A percentile compares a stretch with the other conserved stretches of the same genome.
Conservation (phyloP, 2,329 filamentous ascomycete genomes). For the Diaporthe sp. region DNA sequence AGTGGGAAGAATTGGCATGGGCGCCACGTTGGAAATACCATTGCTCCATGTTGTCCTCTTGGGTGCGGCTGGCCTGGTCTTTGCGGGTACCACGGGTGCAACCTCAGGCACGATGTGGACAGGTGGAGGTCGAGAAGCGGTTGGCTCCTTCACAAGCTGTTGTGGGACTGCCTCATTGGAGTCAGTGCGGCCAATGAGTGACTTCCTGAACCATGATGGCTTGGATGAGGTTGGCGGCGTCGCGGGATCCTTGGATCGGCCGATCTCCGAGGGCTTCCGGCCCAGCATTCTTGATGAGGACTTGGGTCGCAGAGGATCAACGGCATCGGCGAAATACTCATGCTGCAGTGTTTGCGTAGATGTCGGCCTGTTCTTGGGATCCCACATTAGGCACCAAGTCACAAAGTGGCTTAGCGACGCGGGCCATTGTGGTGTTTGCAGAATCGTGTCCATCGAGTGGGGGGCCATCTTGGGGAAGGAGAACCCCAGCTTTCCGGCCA, state of each 20-base stretch:
- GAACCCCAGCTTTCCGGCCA: constrained; percentile 97
- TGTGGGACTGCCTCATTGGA: constrained; percentile 72
- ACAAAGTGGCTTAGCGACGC: constrained; percentile 90
- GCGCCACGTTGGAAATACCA: constrained; percentile 82
- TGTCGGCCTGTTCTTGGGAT: constrained; percentile 91
- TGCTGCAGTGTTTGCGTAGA: constrained; percentile 95
- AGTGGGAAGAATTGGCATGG: constrained; percentile 95
- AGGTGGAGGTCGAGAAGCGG: constrained; percentile 58
- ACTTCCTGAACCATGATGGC: constrained; percentile 97
- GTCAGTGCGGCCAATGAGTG: constrained; percentile 85
- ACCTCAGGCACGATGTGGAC: constrained; percentile 61
- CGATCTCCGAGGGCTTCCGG: constrained; percentile 90
- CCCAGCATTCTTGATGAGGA: constrained; percentile 88
- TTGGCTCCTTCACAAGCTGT: constrained; percentile 61
- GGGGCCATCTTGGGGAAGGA: constrained; percentile 99
- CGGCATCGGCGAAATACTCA: constrained; percentile 93
- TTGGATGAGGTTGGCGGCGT: constrained; percentile 78
- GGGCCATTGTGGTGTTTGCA: constrained; percentile 93
- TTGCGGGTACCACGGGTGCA: constrained; percentile 47
- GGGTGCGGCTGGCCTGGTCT: constrained; percentile 66
- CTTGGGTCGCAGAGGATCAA: constrained; percentile 93
- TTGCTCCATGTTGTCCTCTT: constrained; percentile 97
- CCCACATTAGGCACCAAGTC: constrained; percentile 99
- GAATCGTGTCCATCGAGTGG: constrained; percentile 93
- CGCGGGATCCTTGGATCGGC: constrained; percentile 73